Evolutionary conservation across 495 filamentous ascomycete genomes (phyloP), one percentile per base, ranked within the genome.

Genomic region (Neurospora sp.): DNA sequence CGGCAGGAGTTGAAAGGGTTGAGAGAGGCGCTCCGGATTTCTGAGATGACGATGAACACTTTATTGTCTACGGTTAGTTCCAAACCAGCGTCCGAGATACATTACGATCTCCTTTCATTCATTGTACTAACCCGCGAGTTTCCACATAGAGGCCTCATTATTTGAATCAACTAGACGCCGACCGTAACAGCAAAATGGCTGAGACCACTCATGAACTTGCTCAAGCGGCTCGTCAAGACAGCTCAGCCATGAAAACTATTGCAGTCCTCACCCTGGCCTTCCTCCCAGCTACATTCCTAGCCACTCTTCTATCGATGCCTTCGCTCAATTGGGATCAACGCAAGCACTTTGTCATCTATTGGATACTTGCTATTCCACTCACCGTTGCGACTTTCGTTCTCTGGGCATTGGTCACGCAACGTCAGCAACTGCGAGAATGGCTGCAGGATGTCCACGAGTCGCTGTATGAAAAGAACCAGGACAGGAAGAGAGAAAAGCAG

Each of bases 261-360:
- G 81, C 81, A 0, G 70, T 83, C 14, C 77, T 83, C 76, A 83
- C 81, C 27, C 80, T 82, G 75, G 75, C 78, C 12, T 82, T 83
- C 14, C 41, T 75, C 0, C 71, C 74, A 0, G 69, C 42, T 4
- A 71, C 72, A 1, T 71, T 73, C 47, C 39, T 84, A 40, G 76
- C 81, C 3, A 77, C 82, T 1, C 72, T 82, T 0, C 81, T 83
- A 69, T 77, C 80, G 0, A 73, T 83, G 39, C 81, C 81, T 4
- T 78, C 81, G 4, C 76, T 83, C 20, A 73, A 80, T 47, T 83
- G 79, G 81, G 76, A 76, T 35, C 18, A 72, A 10, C 68, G 42
- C 39, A 69, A 74, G 37, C 72, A 77, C 6, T 83, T 83, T n/a
- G 83, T 77, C 75, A 39, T 81, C 0, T 83, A 83, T 68, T 83